These are phyloP conservation scores for Starmera pachycereana DNA, from an alignment of 805 yeast genomes.

Conservation along the genomic window DNA sequence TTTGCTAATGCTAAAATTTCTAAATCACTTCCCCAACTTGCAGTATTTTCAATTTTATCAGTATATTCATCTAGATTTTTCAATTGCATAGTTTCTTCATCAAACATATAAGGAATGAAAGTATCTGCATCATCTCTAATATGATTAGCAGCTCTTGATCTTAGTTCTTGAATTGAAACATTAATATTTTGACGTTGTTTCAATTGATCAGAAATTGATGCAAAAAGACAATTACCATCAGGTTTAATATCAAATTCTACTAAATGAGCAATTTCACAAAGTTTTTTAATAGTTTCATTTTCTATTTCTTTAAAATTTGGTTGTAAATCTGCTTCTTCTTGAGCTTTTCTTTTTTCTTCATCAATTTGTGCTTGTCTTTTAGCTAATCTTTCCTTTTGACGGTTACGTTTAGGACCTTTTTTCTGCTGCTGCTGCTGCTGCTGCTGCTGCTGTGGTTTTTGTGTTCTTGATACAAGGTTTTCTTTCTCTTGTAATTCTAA, in stretches of 20 bases:
- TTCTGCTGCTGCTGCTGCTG: conserved; percentile 22
- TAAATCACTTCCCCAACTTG: conserved; percentile 95
- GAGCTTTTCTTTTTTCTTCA: conserved; percentile 55
- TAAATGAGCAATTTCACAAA: conserved; percentile 41
- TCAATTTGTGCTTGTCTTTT: conserved; percentile 63
- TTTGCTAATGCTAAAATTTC: conserved; percentile 77
- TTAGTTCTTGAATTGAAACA: conserved; percentile 38
- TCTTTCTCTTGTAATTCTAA: conserved; percentile 31
- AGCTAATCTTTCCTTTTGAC: conserved; percentile 79
- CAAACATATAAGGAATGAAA: conserved; percentile 74
- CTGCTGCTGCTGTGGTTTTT: too few relatives aligned
- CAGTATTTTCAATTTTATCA: conserved; percentile 56
- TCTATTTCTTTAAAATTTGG: conserved; percentile 70
- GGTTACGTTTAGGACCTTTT: conserved; percentile 47
- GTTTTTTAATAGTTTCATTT: conserved; percentile 46
- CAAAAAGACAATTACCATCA: conserved; percentile 91
- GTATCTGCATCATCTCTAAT: conserved; percentile 57
- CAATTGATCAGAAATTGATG: conserved; percentile 76
- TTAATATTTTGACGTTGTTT: conserved; percentile 33
- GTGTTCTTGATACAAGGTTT: conserved; percentile 9
- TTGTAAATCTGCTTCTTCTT: conserved; percentile 50
- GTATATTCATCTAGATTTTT: conserved; percentile 62
- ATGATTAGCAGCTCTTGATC: conserved; percentile 56
- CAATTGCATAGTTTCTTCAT: conserved; percentile 58
- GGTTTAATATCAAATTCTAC: conserved; percentile 64